A percentile compares a stretch with the other conserved stretches of the same genome.
Conservation (phyloP, 306 rosid genomes). For the Cyclanthera cordifolia region DNA sequence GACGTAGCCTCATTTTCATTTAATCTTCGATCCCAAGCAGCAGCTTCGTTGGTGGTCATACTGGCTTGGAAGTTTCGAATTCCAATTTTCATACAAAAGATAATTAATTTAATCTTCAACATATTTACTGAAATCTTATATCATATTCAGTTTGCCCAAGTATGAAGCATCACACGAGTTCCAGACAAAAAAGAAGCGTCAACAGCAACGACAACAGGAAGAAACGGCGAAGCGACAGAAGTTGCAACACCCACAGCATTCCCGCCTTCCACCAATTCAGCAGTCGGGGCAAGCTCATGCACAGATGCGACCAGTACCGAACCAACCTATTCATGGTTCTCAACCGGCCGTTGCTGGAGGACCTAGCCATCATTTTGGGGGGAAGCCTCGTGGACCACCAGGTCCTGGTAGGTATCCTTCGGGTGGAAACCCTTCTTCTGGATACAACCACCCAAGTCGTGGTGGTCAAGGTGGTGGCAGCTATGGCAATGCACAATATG, state of each 20-base stretch:
- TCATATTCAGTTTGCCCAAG: constrained; percentile 28
- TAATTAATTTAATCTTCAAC: neutral
- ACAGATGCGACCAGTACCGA: constrained; percentile 37
- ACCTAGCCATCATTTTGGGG: constrained; percentile 35
- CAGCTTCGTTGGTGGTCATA: too few relatives aligned
- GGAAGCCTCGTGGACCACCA: constrained; percentile 42
- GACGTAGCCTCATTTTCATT: neutral
- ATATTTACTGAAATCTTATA: neutral
- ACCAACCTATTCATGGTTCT: constrained; percentile 31
- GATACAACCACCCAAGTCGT: constrained; percentile 30
- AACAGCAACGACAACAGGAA: constrained; percentile 39
- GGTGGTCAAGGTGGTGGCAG: constrained; percentile 37
- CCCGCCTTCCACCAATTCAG: constrained; percentile 39
- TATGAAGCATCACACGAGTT: constrained; percentile 43
- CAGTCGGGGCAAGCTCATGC: constrained; percentile 44
- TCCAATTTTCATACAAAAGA: too few relatives aligned
- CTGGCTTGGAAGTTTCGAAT: too few relatives aligned
- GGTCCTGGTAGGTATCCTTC: constrained; percentile 33
- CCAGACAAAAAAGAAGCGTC: constrained; percentile 44
- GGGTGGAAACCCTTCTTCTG: constrained; percentile 31
- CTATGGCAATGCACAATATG: constrained; percentile 29
- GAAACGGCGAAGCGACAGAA: constrained; percentile 43
- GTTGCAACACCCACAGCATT: constrained; percentile 37
- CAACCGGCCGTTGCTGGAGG: constrained; percentile 33
- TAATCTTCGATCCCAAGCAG: too few relatives aligned